Evolutionary conservation across 1,284 basidiomycete genomes (phyloP).

Genomic region (Sporisorium reilianum): DNA sequence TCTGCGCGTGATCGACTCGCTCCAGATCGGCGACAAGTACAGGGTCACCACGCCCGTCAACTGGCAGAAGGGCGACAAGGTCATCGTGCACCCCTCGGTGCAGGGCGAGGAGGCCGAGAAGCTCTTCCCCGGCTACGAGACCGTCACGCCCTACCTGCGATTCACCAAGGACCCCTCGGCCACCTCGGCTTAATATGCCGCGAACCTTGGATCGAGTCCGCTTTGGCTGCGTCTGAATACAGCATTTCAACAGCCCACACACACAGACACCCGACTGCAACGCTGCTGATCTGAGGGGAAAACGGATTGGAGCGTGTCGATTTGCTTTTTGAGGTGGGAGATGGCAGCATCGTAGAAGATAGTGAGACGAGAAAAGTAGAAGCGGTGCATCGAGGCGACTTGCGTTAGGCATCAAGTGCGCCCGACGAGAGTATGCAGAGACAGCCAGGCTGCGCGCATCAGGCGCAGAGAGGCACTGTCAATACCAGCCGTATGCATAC

Average conservation of each 20-base stretch:
- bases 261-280: not conserved
- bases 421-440: too few species aligned
- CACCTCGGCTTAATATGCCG: constrained; percentile 8
- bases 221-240: not conserved
- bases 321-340: too few species aligned
- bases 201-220: too few species aligned
- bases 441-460: too few species aligned
- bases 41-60: constrained; percentile 79
- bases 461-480: too few species aligned
- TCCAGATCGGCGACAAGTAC: constrained; percentile 85
- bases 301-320: not conserved
- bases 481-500: too few species aligned
- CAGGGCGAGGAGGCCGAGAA: constrained; percentile 87
- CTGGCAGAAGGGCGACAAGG: constrained; percentile 92
- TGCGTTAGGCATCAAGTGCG: not conserved
- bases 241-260: not conserved
- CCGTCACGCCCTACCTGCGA: constrained; percentile 73
- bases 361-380: too few species aligned
- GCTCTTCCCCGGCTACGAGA: constrained; percentile 78
- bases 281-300: not conserved
- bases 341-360: too few species aligned
- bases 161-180: constrained; percentile 70
- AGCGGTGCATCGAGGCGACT: not conserved
- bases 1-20: constrained; percentile 83
- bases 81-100: constrained; percentile 93